Conservation (phyloP, 176 grass and related monocot genomes). For the Aegilops sharonensis region DNA sequence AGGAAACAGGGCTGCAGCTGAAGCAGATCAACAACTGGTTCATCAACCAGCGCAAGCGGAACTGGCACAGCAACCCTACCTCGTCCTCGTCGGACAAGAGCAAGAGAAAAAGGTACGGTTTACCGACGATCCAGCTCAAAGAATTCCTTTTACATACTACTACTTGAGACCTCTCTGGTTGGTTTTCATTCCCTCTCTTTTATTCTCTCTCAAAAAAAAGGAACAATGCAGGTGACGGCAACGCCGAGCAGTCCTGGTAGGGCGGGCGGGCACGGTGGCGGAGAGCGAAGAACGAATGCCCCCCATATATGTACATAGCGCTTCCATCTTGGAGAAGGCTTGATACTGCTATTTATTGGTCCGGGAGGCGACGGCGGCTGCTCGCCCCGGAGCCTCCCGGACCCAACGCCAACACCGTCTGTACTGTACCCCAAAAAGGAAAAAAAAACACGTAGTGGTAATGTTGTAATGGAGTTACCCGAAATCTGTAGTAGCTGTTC, state of each 20-base stretch:
- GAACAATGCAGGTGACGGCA: slow-evolving; percentile 70
- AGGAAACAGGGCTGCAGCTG: slow-evolving; percentile 92
- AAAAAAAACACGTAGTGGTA: background rate
- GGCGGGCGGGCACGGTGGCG: background rate
- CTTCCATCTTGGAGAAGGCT: slow-evolving; percentile 20
- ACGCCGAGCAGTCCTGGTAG: slow-evolving; percentile 48
- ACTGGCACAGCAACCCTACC: slow-evolving; percentile 86
- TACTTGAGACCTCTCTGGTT: background rate
- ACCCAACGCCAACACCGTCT: background rate
- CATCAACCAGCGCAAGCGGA: slow-evolving; percentile 97
- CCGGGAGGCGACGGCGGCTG: background rate
- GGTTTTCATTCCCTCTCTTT: background rate
- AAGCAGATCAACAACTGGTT: slow-evolving; percentile 99
- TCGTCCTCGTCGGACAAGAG: slow-evolving; percentile 74
- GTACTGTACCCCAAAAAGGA: background rate
- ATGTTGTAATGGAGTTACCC: slow-evolving; percentile 13
- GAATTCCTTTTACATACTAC: too few species aligned
- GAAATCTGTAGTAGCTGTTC: background rate
- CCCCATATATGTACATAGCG: slow-evolving; percentile 10
- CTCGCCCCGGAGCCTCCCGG: background rate
- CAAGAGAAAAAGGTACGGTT: slow-evolving; percentile 81
- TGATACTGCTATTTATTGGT: slow-evolving; percentile 32
- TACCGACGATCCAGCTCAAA: too few species aligned
- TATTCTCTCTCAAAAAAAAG: slow-evolving; percentile 37
- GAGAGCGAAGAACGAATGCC: background rate